Evolutionary conservation across 352 stramenopile genomes (phyloP).

Genomic region (Pythium utonaiense): DNA sequence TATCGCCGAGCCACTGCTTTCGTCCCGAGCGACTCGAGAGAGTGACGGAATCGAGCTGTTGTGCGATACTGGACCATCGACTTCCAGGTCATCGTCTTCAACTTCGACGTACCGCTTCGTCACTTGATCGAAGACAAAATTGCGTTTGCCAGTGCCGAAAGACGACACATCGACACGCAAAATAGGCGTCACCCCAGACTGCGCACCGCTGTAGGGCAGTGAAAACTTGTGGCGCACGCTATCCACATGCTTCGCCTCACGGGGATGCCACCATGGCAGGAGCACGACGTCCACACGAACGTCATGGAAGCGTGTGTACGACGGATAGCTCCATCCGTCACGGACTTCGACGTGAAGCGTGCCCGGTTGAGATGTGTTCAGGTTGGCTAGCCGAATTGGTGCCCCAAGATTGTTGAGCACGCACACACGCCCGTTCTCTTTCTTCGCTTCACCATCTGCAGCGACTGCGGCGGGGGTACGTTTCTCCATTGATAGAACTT

Average conservation of each 20-base stretch:
- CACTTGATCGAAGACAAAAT: conserved; percentile 85
- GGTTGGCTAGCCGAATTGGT: conserved; percentile 82
- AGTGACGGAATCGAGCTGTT: conserved; percentile 8
- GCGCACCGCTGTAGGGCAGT: conserved; percentile 76
- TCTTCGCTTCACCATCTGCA: conserved; percentile 76
- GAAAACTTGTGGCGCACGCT: conserved; percentile 80
- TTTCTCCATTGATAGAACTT: conserved; percentile 72
- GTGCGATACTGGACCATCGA: conserved; percentile 6
- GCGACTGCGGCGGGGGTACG: conserved; percentile 71
- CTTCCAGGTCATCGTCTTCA: conserved; percentile 57
- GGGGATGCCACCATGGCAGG: conserved; percentile 83
- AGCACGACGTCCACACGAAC: conserved; percentile 80
- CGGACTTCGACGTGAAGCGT: conserved; percentile 78
- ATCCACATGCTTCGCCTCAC: conserved; percentile 62
- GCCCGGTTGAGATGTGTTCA: conserved; percentile 82
- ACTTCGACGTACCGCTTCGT: conserved; percentile 86
- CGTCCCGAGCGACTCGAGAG: conserved; percentile 34
- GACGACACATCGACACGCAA: conserved; percentile 72
- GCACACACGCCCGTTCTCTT: conserved; percentile 79
- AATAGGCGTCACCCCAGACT: conserved; percentile 85
- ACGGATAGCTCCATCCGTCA: conserved; percentile 82
- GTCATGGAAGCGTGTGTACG: conserved; percentile 83
- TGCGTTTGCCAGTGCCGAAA: conserved; percentile 65
- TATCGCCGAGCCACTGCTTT: conserved; percentile 45
- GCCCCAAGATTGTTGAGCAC: conserved; percentile 88